These are phyloP conservation scores for Curvularia verruculosa DNA, from an alignment of 2,329 filamentous ascomycete genomes.

Conservation along the genomic window DNA sequence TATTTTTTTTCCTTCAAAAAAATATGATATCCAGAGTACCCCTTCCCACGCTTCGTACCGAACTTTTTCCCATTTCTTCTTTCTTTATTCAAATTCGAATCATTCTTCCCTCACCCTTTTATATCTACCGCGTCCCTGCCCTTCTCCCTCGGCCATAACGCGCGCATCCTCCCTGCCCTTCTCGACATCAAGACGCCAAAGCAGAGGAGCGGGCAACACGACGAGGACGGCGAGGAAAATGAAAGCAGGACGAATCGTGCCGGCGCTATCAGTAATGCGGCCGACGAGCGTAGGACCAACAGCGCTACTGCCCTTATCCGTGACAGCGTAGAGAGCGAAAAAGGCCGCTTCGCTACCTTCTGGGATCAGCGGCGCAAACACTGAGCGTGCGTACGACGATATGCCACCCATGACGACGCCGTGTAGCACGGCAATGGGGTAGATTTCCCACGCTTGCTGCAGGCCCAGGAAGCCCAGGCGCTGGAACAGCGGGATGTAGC, in stretches of 20 bases:
- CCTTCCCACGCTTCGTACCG: not conserved
- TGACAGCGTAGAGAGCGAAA: conserved; percentile 92
- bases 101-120: conserved; percentile 25
- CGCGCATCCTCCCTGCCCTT: conserved; percentile 48
- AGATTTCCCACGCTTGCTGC: conserved; percentile 92
- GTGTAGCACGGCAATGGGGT: conserved; percentile 82
- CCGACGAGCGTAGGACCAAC: conserved; percentile 92
- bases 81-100: conserved; percentile 3
- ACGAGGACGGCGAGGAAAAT: conserved; percentile 83
- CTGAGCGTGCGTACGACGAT: conserved; percentile 83
- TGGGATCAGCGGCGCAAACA: conserved; percentile 89
- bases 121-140: conserved; percentile 22
- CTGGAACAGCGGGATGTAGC: conserved; percentile 78
- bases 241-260: conserved; percentile 66
- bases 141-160: conserved; percentile 30
- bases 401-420: conserved; percentile 88
- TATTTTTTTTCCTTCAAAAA: not conserved
- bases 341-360: conserved; percentile 92
- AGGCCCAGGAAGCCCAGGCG: conserved; percentile 76
- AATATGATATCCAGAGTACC: conserved; percentile 7
- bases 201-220: conserved; percentile 75
- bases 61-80: not conserved
- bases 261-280: conserved; percentile 74
- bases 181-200: conserved; percentile 81
- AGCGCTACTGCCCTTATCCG: conserved; percentile 89